Evolutionary conservation across 768 basidiomycete species (phyloP).

Genomic region (Agrocybe praecox): DNA sequence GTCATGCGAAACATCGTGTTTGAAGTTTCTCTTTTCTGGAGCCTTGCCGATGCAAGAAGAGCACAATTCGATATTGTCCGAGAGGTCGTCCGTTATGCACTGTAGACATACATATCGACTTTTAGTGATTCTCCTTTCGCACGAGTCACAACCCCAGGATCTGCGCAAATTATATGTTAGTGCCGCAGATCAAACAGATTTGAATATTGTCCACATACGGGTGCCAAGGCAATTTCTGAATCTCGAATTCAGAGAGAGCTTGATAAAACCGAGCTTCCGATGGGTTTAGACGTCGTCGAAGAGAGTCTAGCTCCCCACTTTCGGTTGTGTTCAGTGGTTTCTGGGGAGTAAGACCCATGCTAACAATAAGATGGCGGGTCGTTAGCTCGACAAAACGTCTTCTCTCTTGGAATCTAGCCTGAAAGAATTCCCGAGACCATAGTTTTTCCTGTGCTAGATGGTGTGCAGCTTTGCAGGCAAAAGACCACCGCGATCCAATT

Average conservation of each 20-base stretch:
- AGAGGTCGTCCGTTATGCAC: slow-evolving; percentile 34
- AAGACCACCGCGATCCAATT: slow-evolving; percentile 34
- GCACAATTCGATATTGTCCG: slow-evolving; percentile 36
- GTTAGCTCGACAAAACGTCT: slow-evolving; percentile 33
- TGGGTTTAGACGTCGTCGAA: slow-evolving; percentile 31
- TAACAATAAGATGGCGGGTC: slow-evolving; percentile 27
- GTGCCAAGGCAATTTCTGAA: slow-evolving; percentile 36
- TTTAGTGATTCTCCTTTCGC: slow-evolving; percentile 32
- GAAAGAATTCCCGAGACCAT: slow-evolving; percentile 34
- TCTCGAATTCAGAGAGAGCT: slow-evolving; percentile 32
- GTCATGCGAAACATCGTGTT: slow-evolving; percentile 31
- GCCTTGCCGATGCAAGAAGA: slow-evolving; percentile 30
- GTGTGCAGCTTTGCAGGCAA: slow-evolving; percentile 30
- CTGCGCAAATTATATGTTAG: neutral
- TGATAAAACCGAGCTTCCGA: slow-evolving; percentile 36
- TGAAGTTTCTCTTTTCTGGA: slow-evolving; percentile 28
- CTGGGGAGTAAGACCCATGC: slow-evolving; percentile 32
- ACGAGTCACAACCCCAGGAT: slow-evolving; percentile 33
- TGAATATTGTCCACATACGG: slow-evolving; percentile 23
- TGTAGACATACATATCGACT: slow-evolving; percentile 31
- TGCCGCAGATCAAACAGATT: neutral
- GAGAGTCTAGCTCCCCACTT: slow-evolving; percentile 29
- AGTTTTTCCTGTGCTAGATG: slow-evolving; percentile 30
- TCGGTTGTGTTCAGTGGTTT: slow-evolving; percentile 27
- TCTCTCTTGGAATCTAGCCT: slow-evolving; percentile 29